A percentile compares a stretch with the other conserved stretches of the same genome.
Evolutionary conservation across 148 eudicot species (phyloP).

Genomic region (Cornus florida): DNA sequence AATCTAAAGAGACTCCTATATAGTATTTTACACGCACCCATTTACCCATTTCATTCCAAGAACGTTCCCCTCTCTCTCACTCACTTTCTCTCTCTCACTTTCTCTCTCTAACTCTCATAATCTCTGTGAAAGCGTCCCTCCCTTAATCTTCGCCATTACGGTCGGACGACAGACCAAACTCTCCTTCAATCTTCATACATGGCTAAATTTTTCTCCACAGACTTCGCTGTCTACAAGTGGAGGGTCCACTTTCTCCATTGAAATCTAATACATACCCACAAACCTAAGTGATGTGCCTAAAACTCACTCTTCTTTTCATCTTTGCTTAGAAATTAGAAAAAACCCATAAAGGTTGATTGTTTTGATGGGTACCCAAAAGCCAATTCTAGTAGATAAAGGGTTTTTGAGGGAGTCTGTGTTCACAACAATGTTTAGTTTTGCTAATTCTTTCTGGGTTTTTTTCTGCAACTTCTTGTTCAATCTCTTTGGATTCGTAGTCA

Average conservation of each 20-base stretch:
- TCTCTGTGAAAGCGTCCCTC: background rate
- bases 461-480: conserved; percentile 31
- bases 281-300: too few species aligned
- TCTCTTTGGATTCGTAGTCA: conserved; percentile 34
- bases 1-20: background rate
- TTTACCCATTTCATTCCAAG: background rate
- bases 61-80: too few species aligned
- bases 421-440: conserved; percentile 30
- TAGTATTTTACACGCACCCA: too few species aligned
- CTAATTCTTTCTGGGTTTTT: conserved; percentile 40
- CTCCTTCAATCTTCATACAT: background rate
- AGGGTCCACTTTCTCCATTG: conserved; percentile 14
- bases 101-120: background rate
- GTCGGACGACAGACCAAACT: background rate
- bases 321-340: conserved; percentile 31
- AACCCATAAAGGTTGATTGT: conserved; percentile 16
- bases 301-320: conserved; percentile 13
- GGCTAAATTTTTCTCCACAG: conserved; percentile 29
- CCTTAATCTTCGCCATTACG: conserved; percentile 17
- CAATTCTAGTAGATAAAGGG: conserved; percentile 11
- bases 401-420: conserved; percentile 17
- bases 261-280: background rate
- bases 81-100: background rate
- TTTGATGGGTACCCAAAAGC: conserved; percentile 33
- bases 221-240: conserved; percentile 14